phyloP scores from a whole-genome alignment of 495 filamentous ascomycete genomes.

The Chaetomium fimeti region DNA sequence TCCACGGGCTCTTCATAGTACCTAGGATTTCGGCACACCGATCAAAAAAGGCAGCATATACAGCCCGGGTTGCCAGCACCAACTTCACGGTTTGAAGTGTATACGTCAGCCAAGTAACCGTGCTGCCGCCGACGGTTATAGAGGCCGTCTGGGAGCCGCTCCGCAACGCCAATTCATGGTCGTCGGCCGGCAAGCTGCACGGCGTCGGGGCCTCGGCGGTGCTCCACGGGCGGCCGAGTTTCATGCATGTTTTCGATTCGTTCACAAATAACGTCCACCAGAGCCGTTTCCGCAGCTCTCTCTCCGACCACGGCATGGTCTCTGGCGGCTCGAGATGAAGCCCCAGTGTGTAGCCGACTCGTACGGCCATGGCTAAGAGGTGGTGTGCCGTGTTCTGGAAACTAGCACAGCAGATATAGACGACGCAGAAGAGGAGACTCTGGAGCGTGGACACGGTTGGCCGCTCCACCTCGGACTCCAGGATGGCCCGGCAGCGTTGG shows the following conservation, averaged over 20 bases:
- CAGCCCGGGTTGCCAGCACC: constrained; percentile 37
- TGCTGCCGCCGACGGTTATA: constrained; percentile 32
- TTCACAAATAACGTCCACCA: constrained; percentile 55
- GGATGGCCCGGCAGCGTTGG: constrained; percentile 46
- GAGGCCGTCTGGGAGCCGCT: constrained; percentile 39
- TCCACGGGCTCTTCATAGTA: constrained; percentile 16
- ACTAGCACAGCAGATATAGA: constrained; percentile 58
- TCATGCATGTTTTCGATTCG: constrained; percentile 51
- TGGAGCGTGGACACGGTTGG: constrained; percentile 53
- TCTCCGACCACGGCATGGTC: constrained; percentile 36
- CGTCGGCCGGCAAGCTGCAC: constrained; percentile 43
- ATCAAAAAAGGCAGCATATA: constrained; percentile 42
- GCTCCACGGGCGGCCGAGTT: constrained; percentile 52
- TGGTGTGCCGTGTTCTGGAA: constrained; percentile 53
- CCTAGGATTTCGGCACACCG: constrained; percentile 20
- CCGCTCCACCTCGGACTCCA: constrained; percentile 49
- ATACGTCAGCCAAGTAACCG: constrained; percentile 46
- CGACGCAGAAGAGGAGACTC: constrained; percentile 55
- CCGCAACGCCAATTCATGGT: constrained; percentile 34
- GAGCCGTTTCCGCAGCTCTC: constrained; percentile 47
- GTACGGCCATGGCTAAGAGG: constrained; percentile 43
- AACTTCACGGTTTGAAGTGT: constrained; percentile 43
- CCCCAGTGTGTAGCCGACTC: constrained; percentile 52
- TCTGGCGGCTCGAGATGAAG: constrained; percentile 51
- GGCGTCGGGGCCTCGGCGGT: constrained; percentile 36